Base-by-base conservation (phyloP, 768 basidiomycete species). In the Cystobasidiopsis lactophilus region DNA sequence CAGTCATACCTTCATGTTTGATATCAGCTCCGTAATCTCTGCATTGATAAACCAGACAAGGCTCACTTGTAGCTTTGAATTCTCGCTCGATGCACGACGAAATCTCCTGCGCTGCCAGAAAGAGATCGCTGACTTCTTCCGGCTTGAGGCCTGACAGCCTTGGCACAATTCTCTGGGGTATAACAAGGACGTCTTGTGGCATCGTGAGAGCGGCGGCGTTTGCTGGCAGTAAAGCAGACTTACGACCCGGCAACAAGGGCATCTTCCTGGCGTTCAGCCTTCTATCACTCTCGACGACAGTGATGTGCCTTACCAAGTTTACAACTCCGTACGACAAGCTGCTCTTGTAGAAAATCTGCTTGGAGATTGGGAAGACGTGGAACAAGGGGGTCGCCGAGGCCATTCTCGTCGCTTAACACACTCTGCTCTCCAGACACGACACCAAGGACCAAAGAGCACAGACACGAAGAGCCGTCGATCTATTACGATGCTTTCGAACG, bases 61-160 rank as follows among this genome's bases (percentile, higher is more conserved):
- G n/a, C n/a, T n/a, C n/a, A 33, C 30, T 79, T 59, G 91, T 79
- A 2, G 79, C 86, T 2, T 73, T 74, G 64, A 85, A 96, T 3
- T 72, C 88, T 39, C 73, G 72, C 66, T 98, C 82, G 21, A 98
- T 71, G 23, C 82, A 77, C 19, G 66, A 70, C 9, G 85, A 84
- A 51, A 96, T 82, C 50, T 69, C 71, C 63, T 83, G 80, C 3
- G 89, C 77, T 46, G 82, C 75, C 19, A 67, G 64, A 72, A 93
- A 93, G 37, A 96, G 71, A 43, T 82, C 84, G 0, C 76, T 63
- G 11, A 95, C 68, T 65, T 96, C 93, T 3, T 66, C 66, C 0
- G 67, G 47, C 2, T 64, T 63, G 14, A 78, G 68, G 53, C 76
- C 76, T 1, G 66, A 53, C 37, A 78, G 63, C 2, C 77, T 69